Conservation (phyloP, 202 grass and related monocot species). For the Schoenoplectus tabernaemontani region DNA sequence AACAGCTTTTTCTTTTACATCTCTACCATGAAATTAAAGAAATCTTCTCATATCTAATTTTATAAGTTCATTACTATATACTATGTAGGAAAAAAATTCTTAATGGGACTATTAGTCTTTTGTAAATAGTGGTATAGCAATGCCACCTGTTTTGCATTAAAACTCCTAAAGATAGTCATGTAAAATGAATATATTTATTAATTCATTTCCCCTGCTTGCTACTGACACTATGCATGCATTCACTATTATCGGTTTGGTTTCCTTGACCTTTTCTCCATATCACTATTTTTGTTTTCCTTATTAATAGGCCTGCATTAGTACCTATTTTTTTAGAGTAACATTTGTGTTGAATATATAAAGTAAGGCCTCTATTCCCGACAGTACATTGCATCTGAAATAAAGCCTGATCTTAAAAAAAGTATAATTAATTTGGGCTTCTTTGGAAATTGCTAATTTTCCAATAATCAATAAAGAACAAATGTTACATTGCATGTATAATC, state of each 20-base stretch:
- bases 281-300: background rate
- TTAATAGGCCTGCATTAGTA: background rate
- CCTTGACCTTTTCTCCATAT: background rate
- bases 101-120: no score
- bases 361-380: no score
- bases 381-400: background rate
- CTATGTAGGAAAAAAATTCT: background rate
- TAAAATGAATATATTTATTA: background rate
- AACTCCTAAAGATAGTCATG: background rate
- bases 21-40: background rate
- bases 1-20: background rate
- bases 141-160: background rate
- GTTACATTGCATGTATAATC: background rate
- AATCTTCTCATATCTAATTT: no score
- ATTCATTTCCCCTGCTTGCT: background rate
- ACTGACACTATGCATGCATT: background rate
- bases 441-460: background rate
- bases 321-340: conserved; percentile 5
- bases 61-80: no score
- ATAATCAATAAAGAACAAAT: no score
- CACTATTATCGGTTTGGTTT: background rate
- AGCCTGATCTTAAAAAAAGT: background rate
- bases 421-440: background rate
- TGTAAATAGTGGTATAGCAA: no score
- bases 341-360: conserved; percentile 15